Evolutionary conservation across 116 monocot genomes (phyloP).

Genomic region (Cymodocea nodosa): DNA sequence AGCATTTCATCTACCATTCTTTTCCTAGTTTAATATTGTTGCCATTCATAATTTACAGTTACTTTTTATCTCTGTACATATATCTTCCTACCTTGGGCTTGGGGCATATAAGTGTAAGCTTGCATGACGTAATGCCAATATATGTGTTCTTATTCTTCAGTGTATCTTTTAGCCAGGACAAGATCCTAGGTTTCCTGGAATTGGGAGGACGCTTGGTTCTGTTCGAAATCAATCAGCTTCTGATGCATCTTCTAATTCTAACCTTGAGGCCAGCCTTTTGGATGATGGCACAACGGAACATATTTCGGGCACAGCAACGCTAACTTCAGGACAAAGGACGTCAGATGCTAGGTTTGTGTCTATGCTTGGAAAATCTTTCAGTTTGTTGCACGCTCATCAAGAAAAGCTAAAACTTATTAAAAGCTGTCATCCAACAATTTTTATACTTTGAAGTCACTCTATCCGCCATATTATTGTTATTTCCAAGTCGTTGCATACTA

Average conservation of each 20-base stretch:
- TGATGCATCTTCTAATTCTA: conserved; percentile 32
- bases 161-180: conserved; percentile 38
- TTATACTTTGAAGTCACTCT: no score
- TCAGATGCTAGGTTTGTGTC: conserved; percentile 35
- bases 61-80: background rate
- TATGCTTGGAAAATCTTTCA: background rate
- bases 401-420: no score
- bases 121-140: no score
- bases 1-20: no score
- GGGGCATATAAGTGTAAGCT: background rate
- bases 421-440: no score
- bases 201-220: conserved; percentile 62
- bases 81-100: background rate
- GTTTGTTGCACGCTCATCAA: no score
- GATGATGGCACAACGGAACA: conserved; percentile 24
- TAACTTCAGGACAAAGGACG: conserved; percentile 15
- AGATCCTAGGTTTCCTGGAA: conserved; percentile 88
- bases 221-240: conserved; percentile 31
- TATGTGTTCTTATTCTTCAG: background rate
- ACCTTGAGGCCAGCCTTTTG: conserved; percentile 67
- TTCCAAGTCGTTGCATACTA: no score
- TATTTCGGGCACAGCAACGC: conserved; percentile 13
- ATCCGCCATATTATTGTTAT: no score
- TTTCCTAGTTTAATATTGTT: background rate
- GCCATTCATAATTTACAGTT: background rate